A percentile compares a stretch with the other conserved stretches of the same genome.
phyloP scores from a whole-genome alignment of 1,284 basidiomycete species.

The Trichosporon sp. region DNA sequence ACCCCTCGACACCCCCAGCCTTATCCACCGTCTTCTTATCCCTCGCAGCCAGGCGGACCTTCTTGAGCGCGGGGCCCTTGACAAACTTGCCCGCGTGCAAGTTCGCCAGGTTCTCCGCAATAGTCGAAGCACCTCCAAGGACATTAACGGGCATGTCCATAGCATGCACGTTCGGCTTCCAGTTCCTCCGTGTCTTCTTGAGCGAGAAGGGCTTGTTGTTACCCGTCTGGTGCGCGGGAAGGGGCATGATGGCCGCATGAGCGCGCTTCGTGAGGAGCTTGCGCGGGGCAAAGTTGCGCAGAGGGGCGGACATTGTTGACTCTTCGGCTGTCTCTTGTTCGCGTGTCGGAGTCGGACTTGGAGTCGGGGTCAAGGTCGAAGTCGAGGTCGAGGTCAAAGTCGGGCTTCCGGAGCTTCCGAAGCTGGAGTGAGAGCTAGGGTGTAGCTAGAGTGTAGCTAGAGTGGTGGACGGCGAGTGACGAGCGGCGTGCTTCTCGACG shows the following conservation, averaged over 20 bases:
- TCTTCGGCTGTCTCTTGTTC: no score
- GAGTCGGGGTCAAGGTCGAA: no score
- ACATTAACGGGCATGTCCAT: conserved; percentile 33
- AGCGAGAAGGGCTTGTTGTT: conserved; percentile 89
- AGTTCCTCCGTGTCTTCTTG: conserved; percentile 81
- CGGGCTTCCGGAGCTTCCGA: no score
- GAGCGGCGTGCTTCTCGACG: no score
- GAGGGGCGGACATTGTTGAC: not conserved
- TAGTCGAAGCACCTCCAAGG: conserved; percentile 16
- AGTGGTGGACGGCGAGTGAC: not conserved
- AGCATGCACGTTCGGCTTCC: conserved; percentile 76
- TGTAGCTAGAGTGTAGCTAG: not conserved
- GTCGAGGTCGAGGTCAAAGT: no score
- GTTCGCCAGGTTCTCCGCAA: not conserved
- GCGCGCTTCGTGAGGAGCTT: conserved; percentile 23
- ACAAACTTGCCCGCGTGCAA: not conserved
- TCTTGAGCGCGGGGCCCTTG: conserved; percentile 20
- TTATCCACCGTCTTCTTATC: conserved; percentile 40
- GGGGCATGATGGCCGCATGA: conserved; percentile 39
- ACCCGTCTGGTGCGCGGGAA: conserved; percentile 50
- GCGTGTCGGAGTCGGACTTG: no score
- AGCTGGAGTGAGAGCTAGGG: not conserved
- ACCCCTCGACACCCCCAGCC: conserved; percentile 45
- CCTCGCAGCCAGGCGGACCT: conserved; percentile 38
- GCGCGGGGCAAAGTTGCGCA: not conserved